Evolutionary conservation across 139 green algal genomes (phyloP).

Genomic region (Chlorella sp.): DNA sequence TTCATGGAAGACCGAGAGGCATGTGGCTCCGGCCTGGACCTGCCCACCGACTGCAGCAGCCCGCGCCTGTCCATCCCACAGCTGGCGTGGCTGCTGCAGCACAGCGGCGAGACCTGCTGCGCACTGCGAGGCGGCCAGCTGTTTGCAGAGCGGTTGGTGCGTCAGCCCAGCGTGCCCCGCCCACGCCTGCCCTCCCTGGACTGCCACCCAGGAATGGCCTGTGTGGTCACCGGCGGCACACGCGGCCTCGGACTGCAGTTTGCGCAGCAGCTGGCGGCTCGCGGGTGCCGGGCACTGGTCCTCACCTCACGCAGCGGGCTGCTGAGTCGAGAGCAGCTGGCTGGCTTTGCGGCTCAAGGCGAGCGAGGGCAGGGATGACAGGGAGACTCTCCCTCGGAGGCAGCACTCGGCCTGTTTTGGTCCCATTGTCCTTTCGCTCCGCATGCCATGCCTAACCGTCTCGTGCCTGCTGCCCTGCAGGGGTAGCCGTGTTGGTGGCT

Average conservation of each 20-base stretch:
- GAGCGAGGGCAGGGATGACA: no score
- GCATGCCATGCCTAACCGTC: no score
- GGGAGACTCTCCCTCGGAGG: neutral
- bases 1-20: conserved; percentile 43
- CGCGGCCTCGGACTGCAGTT: conserved; percentile 42
- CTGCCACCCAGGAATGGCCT: neutral
- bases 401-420: neutral
- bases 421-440: neutral
- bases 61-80: no score
- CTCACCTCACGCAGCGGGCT: conserved; percentile 18
- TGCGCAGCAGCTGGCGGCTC: conserved; percentile 1
- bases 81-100: neutral
- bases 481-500: conserved; percentile 23
- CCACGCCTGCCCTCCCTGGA: neutral
- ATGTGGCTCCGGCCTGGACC: conserved; percentile 20
- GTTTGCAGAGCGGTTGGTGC: neutral
- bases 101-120: neutral
- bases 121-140: neutral
- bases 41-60: neutral
- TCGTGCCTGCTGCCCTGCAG: neutral
- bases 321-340: conserved; percentile 10
- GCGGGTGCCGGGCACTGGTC: conserved; percentile 12
- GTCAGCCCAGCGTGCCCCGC: neutral
- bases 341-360: neutral
- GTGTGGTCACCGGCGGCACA: conserved; percentile 43